Conservation (phyloP, 2,329 filamentous ascomycete species). For the Daldinia sp. region DNA sequence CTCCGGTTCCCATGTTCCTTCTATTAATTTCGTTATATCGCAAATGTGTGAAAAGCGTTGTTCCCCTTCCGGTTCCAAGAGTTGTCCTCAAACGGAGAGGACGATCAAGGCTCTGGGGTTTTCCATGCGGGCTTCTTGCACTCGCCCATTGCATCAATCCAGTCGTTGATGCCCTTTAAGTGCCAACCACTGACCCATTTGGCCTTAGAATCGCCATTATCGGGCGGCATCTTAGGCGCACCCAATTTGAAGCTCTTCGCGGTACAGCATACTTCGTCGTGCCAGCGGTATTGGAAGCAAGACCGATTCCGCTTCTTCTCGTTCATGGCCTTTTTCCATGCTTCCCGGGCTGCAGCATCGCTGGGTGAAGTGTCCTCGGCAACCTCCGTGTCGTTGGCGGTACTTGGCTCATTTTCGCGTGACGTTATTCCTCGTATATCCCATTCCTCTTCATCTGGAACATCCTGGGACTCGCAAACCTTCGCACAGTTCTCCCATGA, state of each 20-base stretch:
- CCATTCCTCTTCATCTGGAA: constrained; percentile 53
- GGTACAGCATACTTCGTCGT: constrained; percentile 59
- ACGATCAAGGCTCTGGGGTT: constrained; percentile 49
- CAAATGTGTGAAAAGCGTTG: constrained; percentile 9
- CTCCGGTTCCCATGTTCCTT: constrained; percentile 17
- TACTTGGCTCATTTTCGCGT: constrained; percentile 45
- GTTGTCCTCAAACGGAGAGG: not conserved
- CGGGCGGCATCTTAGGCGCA: constrained; percentile 51
- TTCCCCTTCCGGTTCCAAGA: not conserved
- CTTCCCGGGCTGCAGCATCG: constrained; percentile 42
- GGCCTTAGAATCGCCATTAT: constrained; percentile 49
- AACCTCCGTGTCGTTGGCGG: constrained; percentile 46
- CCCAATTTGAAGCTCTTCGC: constrained; percentile 60
- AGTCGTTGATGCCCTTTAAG: constrained; percentile 60
- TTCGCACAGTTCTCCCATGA: constrained; percentile 61
- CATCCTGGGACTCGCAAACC: constrained; percentile 61
- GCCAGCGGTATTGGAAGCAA: constrained; percentile 63
- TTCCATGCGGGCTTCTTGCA: constrained; percentile 58
- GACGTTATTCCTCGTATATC: constrained; percentile 37
- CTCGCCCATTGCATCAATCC: constrained; percentile 60
- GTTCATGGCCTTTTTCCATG: constrained; percentile 44
- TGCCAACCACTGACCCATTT: constrained; percentile 61
- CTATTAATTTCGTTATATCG: constrained; percentile 25
- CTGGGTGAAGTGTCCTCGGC: constrained; percentile 48
- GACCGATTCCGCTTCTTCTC: constrained; percentile 52